phyloP scores from a whole-genome alignment of 495 filamentous ascomycete species.

The Monascus purpureus region DNA sequence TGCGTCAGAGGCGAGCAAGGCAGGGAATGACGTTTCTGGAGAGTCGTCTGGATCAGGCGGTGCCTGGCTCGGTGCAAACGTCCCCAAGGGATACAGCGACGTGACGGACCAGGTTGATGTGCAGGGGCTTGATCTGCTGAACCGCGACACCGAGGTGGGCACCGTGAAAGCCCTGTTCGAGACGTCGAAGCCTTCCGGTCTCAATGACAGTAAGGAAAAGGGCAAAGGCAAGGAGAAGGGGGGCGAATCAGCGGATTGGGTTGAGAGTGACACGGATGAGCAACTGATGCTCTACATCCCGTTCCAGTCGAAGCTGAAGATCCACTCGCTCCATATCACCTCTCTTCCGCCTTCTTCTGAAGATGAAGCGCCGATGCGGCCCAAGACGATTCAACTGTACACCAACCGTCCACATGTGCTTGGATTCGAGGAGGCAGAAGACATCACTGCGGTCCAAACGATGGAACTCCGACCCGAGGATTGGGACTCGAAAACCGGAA shows the following conservation, averaged over 20 bases:
- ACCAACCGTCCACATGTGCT: slow-evolving; percentile 76
- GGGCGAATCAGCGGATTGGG: slow-evolving; percentile 54
- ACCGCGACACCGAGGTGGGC: slow-evolving; percentile 59
- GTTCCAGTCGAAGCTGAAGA: slow-evolving; percentile 77
- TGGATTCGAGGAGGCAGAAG: slow-evolving; percentile 91
- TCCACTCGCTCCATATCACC: slow-evolving; percentile 82
- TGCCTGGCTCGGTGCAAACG: slow-evolving; percentile 55
- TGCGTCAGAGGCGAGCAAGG: slow-evolving; percentile 49
- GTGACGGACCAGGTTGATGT: slow-evolving; percentile 69
- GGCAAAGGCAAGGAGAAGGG: slow-evolving; percentile 36
- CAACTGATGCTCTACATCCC: slow-evolving; percentile 91
- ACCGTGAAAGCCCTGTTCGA: slow-evolving; percentile 61
- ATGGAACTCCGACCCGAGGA: slow-evolving; percentile 58
- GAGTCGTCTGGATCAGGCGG: slow-evolving; percentile 27
- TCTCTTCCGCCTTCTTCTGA: slow-evolving; percentile 53
- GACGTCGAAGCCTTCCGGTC: slow-evolving; percentile 45
- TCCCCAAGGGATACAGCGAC: slow-evolving; percentile 71
- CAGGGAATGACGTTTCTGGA: slow-evolving; percentile 26
- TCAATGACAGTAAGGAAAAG: slow-evolving; percentile 33
- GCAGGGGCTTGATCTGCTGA: slow-evolving; percentile 73
- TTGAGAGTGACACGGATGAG: slow-evolving; percentile 98
- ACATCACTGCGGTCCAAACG: slow-evolving; percentile 61
- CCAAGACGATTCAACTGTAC: slow-evolving; percentile 73
- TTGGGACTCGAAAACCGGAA: slow-evolving; percentile 77
- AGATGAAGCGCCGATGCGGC: slow-evolving; percentile 68